Evolutionary conservation across 306 rosid genomes (phyloP), one percentile per base, ranked within the genome.

Genomic region (Prunus davidiana): DNA sequence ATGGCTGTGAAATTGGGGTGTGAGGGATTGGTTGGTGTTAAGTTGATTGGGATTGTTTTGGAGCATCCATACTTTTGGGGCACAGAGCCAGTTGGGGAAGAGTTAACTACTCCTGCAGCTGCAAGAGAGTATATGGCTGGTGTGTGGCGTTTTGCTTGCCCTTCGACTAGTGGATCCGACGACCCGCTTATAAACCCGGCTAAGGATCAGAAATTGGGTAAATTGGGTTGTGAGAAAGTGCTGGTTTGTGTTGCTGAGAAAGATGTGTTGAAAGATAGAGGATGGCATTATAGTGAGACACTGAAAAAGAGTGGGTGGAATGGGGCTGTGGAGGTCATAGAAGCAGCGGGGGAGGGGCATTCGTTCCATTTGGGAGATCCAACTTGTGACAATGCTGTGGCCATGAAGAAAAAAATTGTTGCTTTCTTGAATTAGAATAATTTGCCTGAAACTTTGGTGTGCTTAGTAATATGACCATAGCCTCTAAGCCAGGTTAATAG

Each of bases 191-290:
- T 78, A 1, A 81, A 82, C 76, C 83, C 86, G 45, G 83, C 0
- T 13, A 65, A 38, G 79, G 82, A 85, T 67, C 82, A 77, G 45
- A 61, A 72, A 3, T 0, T 82, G 12, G 86, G 69, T 1, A 61
- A 72, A 3, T 0, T 82, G 12, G 86, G 69, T 1, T 78, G 86
- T 43, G 64, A 13, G 15, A 78, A 67, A 18, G 82, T 82, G 80
- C 15, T 78, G 58, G 69, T 82, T 25, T 78, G 75, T 20, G 82
- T 82, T 71, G 86, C 80, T 6, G 86, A 78, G 80, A 78, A 82
- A 43, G 86, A 82, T 69, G 2, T 1, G 24, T 69, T 74, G 71
- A 80, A 41, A 52, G 83, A 80, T 13, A 61, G 80, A 12, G 83
- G 79, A 18, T 68, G 51, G 58, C 6, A 70, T 80, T 80, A 69